Evolutionary conservation across 805 yeast genomes (phyloP).

Genomic region (Maudiozyma saulgeensis): DNA sequence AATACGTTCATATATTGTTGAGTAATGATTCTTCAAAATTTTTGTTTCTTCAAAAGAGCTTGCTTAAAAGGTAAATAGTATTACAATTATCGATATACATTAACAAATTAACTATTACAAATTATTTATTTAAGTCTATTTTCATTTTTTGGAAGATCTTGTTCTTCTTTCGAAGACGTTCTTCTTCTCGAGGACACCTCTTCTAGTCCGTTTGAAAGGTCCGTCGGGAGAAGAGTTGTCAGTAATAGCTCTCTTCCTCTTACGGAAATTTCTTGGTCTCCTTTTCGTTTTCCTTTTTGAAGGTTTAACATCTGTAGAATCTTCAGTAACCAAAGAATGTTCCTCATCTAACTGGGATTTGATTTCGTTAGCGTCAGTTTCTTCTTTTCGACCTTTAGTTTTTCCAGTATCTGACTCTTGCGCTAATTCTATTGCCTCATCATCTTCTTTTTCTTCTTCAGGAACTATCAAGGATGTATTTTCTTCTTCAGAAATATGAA

Average conservation of each 20-base stretch:
- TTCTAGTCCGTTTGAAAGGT: not conserved
- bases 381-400: not conserved
- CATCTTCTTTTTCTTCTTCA: not conserved
- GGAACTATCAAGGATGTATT: no score
- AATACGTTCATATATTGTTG: no score
- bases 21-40: no score
- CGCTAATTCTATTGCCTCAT: no score
- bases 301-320: not conserved
- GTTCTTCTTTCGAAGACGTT: not conserved
- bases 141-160: no score
- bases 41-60: no score
- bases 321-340: not conserved
- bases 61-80: no score
- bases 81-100: no score
- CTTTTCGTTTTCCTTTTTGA: not conserved
- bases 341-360: no score
- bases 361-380: not conserved
- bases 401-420: not conserved
- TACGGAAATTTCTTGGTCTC: slow-evolving; percentile 2
- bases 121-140: no score
- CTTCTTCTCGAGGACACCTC: slow-evolving; percentile 1
- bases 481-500: not conserved
- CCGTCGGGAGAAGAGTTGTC: not conserved
- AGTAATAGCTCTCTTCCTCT: slow-evolving; percentile 6
- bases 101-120: no score